A percentile compares a stretch with the other conserved stretches of the same genome.
Conservation (phyloP, 495 filamentous ascomycete species). For the Neurospora tetrasperma region DNA sequence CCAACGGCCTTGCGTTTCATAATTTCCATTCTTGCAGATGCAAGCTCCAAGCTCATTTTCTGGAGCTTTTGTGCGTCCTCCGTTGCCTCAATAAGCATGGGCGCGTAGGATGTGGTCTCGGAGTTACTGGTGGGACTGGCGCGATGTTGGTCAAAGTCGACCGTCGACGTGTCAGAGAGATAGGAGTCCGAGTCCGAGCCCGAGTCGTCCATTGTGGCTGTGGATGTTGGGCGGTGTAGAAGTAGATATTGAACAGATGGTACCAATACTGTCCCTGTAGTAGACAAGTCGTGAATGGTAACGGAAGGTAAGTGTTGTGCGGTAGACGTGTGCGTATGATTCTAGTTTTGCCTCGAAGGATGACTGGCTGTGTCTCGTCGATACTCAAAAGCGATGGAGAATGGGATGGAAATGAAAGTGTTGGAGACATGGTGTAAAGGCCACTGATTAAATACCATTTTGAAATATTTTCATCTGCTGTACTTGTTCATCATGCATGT, state of each 20-base stretch:
- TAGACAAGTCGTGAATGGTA: not conserved
- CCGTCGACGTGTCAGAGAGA: not conserved
- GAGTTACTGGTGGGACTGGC: not conserved
- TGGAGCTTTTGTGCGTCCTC: not conserved
- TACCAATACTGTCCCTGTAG: not conserved
- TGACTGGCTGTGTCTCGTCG: not conserved
- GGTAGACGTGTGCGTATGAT: not conserved
- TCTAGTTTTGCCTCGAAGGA: not conserved
- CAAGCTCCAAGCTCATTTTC: not conserved
- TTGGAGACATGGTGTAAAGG: not conserved
- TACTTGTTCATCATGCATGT: not conserved
- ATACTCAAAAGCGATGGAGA: not conserved
- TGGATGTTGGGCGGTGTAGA: not conserved
- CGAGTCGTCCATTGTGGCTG: not conserved
- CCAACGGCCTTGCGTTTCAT: not conserved
- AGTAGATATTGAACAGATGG: not conserved
- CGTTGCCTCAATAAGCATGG: not conserved
- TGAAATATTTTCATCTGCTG: not conserved
- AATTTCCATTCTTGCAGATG: not conserved
- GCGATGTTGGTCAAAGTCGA: not conserved
- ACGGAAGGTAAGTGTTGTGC: not conserved
- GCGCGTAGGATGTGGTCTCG: not conserved
- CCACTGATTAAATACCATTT: not conserved
- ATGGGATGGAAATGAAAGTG: not conserved
- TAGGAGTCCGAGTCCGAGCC: not conserved